Percentiles rank a stretch among this genome's conserved stretches.
Evolutionary conservation across 805 yeast genomes (phyloP).

Genomic region (Millerago galiae): DNA sequence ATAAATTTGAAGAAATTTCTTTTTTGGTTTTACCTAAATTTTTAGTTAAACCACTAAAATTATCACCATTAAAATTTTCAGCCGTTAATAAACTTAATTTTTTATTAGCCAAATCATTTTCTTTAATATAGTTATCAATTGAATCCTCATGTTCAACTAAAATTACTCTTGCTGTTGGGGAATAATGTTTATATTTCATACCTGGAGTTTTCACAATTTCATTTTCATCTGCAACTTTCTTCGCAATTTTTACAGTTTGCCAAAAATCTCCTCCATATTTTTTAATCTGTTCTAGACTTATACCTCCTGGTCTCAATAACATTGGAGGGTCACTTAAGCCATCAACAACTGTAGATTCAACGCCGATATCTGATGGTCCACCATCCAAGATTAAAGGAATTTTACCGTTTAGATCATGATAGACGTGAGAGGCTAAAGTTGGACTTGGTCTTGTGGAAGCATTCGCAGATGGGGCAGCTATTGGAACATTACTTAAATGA

Average conservation of each 20-base stretch:
- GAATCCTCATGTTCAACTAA: conserved; percentile 42
- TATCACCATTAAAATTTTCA: conserved; percentile 17
- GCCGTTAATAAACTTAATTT: conserved; percentile 50
- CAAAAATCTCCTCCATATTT: conserved; percentile 62
- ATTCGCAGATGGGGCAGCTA: conserved; percentile 98
- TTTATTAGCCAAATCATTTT: conserved; percentile 17
- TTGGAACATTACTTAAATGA: conserved; percentile 74
- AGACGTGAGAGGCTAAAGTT: conserved; percentile 81
- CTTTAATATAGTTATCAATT: conserved; percentile 24
- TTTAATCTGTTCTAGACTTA: conserved; percentile 70
- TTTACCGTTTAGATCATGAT: conserved; percentile 66
- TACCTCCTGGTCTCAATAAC: conserved; percentile 91
- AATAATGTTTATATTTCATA: conserved; percentile 94
- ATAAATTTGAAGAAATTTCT: conserved; percentile 71
- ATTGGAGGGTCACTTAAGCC: conserved; percentile 83
- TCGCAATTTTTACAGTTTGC: conserved; percentile 58
- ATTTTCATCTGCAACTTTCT: conserved; percentile 51
- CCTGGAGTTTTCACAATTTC: conserved; percentile 92
- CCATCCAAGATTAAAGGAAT: conserved; percentile 89
- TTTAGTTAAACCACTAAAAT: conserved; percentile 20
- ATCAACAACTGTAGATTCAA: conserved; percentile 91
- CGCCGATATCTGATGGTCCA: conserved; percentile 81
- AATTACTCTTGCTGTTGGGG: conserved; percentile 81
- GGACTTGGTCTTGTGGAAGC: conserved; percentile 95
- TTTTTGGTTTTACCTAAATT: conserved; percentile 37